Evolutionary conservation across 116 monocot species (phyloP), one percentile per base, ranked within the genome.

Genomic region (Cymodocea nodosa): DNA sequence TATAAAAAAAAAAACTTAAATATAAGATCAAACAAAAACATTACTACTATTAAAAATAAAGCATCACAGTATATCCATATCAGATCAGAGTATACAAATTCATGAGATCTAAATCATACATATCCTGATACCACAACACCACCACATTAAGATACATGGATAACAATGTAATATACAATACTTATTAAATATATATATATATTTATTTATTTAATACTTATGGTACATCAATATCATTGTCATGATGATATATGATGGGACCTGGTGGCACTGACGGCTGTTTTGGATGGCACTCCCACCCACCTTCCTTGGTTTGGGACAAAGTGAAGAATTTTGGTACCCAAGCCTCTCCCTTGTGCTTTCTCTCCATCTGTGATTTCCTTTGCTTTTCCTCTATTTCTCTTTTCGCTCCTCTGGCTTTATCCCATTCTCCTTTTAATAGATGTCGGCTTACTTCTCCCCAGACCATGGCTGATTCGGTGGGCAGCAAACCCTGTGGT

Each of bases 241-340:
- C 57, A 57, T 24, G 24, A 24, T 61, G 61, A 24, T 61, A 61
- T 19, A 50, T 16, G 16, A 97, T 84, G 20, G 97, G 88, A 64
- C 88, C 91, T 51, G 83, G 80, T 25, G 77, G 78, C 4, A 97
- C 88, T 0, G 68, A 76, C 13, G 53, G 64, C 0, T 81, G 57
- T 23, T 82, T 60, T 17, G 97, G 97, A 68, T 65, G 77, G 64
- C 97, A 97, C 34, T 87, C 85, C 91, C 91, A 97, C 1, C 24
- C 71, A 20, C 83, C 76, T 2, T 86, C 84, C 67, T 97, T 88
- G 52, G 39, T 80, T 23, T 70, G 83, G 9, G 71, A 48, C 16
- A 91, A 5, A 9, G 50, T 80, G 77, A 97, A 97, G 64, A 88
- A 76, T 56, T 74, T 87, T 17, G 97, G 88, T 48, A 48, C 69